These are phyloP conservation scores for Aureobasidium lini DNA, from an alignment of 2,329 filamentous ascomycete genomes.

Conservation along the genomic window DNA sequence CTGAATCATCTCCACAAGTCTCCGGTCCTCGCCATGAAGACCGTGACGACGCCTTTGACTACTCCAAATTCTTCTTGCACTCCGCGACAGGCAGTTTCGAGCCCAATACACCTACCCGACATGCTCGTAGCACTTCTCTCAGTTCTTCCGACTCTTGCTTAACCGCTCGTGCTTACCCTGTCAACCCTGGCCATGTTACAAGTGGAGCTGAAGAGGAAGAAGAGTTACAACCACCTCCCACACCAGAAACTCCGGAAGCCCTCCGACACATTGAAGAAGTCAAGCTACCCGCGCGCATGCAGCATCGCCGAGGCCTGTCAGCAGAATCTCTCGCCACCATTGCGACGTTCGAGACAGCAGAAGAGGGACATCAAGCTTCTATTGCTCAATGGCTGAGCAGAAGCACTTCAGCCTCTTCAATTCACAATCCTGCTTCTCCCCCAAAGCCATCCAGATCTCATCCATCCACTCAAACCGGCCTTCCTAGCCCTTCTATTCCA, in stretches of 20 bases:
- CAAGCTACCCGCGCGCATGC: conserved; percentile 19
- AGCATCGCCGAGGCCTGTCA: conserved; percentile 45
- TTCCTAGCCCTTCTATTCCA: background rate
- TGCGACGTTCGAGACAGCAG: conserved; percentile 56
- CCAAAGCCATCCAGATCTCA: background rate
- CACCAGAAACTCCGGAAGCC: conserved; percentile 27
- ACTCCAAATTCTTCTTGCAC: conserved; percentile 91
- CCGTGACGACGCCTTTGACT: conserved; percentile 90
- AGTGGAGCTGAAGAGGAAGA: background rate
- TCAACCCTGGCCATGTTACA: background rate
- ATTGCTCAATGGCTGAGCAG: conserved; percentile 10
- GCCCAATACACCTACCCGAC: conserved; percentile 17
- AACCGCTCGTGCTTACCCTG: conserved; percentile 1
- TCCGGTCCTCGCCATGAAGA: conserved; percentile 64
- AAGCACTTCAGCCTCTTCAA: background rate
- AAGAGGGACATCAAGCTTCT: background rate
- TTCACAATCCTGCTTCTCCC: background rate
- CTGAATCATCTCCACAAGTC: conserved; percentile 14
- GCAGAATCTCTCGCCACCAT: conserved; percentile 54
- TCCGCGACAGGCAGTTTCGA: conserved; percentile 78
- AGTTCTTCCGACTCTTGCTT: background rate
- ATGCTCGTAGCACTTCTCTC: background rate
- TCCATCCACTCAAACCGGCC: background rate
- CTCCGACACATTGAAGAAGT: conserved; percentile 24
- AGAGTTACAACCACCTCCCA: background rate